Base-by-base conservation (phyloP, 2,329 filamentous ascomycete genomes). In the Chlorencoelia australis region DNA sequence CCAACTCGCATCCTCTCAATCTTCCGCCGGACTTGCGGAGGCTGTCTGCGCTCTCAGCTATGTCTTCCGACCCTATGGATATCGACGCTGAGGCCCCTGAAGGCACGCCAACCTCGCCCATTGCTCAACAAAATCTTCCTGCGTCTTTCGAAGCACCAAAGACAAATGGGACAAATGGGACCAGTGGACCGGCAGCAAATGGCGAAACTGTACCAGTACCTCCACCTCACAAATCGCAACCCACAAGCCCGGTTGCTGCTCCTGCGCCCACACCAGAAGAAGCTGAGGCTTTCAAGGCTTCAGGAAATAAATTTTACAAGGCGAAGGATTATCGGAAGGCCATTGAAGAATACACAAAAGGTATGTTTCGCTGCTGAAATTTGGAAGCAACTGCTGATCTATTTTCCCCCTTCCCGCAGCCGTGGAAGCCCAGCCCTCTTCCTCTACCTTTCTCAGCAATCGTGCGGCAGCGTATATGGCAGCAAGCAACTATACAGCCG, bases 251-350 rank as follows among this genome's bases (percentile, higher is more conserved):
- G 28, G 63, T 65, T 33, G 64, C 68, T 29, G 59, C 67, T 16
- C 60, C 64, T 26, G 41, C 38, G 37, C 51, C 49, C 35, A 53
- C 45, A 3, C 40, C 41, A 35, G 82, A 89, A 36, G 85, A 95
- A 56, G 86, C 89, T 17, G 91, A 98, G 64, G 71, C 77, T 9
- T 94, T 81, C 73, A 98, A 98, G 69, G 75, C 83, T 51, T 76
- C 84, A 2, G 91, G 91, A 41, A 98, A 98, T 66, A 91, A 91
- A 55, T 89, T 85, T 56, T 98, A 95, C 73, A 96, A 95, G 67
- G 84, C 88, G 46, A 85, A 82, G 58, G 84, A 95, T 55, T 98
- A 89, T 60, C 65, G 70, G 42, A 81, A 82, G 56, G 89, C 91
- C 16, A 88, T 96, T 58, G 74, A 83, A 49, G 86, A 95, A 61